Base-by-base conservation (phyloP, 768 basidiomycete genomes). In the Cytidiella melzeri region DNA sequence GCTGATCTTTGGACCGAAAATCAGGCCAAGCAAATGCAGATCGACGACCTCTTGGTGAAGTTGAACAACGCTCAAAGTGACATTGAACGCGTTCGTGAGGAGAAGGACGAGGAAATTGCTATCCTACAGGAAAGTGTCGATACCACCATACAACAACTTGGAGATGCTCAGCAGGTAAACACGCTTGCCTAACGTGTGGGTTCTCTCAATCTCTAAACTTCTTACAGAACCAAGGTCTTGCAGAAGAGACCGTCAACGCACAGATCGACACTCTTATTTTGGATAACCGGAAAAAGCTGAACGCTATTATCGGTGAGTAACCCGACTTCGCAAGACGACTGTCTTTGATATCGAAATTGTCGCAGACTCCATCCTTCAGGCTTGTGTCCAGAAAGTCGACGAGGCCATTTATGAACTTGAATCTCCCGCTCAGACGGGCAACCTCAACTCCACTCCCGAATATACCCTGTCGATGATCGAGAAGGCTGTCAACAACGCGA, bases 401-500 rank as follows among this genome's bases (percentile, higher is more conserved):
- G 94, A 98, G 61, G 80, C 92, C 4, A 90, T 98, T 58, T 99
- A 98, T 67, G 96, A 98, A 66, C 78, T 99, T 37, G 95, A 99
- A 67, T 96, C 96, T 3, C 92, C 92, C 2, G 87, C 89, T 36
- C 90, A 92, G 60, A 87, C 87, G 3, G 96, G 95, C 30, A 97
- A 98, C 68, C 77, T 86, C 57, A 95, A 90, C 62, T 92, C 95
- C n/a, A 98, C 96, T 0, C 96, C 96, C 3, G 95, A 97, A 64
- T 98, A 98, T 65, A 95, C 93, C 1, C 73, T 97, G 15, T 96
- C 96, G 1, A 94, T 98, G 87, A 92, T 98, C 61, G 96, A 99
- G 67, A 97, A 97, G 70, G 87, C 92, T 1, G 71, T 87, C 63
- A 94, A 89, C 65, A 95, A 88, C 59, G 92, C 94, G 13, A 97